Percentiles rank a stretch among this genome's conserved stretches.
These are phyloP conservation scores for Bauhinia variegata DNA, from an alignment of 306 rosid species.

Conservation along the genomic window DNA sequence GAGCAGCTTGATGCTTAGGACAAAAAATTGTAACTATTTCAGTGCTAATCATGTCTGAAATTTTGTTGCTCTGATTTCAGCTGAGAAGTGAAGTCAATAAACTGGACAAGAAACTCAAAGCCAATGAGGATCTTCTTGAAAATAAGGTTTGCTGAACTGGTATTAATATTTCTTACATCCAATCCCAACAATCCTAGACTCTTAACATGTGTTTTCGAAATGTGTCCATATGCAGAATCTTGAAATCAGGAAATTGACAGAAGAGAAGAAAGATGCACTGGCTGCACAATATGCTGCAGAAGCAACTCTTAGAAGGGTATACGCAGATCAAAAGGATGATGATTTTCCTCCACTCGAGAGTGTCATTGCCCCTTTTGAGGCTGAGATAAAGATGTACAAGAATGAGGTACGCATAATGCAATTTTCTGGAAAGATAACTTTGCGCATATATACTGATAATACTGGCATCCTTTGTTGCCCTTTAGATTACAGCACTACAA, in stretches of 20 bases:
- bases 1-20: slow-evolving; percentile 4
- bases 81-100: slow-evolving; percentile 57
- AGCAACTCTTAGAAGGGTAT: slow-evolving; percentile 77
- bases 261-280: slow-evolving; percentile 80
- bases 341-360: slow-evolving; percentile 68
- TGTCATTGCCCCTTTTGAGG: slow-evolving; percentile 82
- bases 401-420: slow-evolving; percentile 62
- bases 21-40: not conserved
- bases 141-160: slow-evolving; percentile 62
- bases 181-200: slow-evolving; percentile 10
- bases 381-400: slow-evolving; percentile 80
- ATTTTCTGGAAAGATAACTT: not conserved
- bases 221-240: slow-evolving; percentile 63
- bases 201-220: slow-evolving; percentile 29
- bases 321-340: slow-evolving; percentile 69
- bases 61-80: slow-evolving; percentile 46
- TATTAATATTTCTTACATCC: slow-evolving; percentile 20
- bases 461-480: slow-evolving; percentile 17
- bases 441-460: slow-evolving; percentile 10
- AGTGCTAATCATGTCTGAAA: slow-evolving; percentile 7
- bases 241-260: slow-evolving; percentile 70
- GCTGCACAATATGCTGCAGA: slow-evolving; percentile 93
- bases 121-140: slow-evolving; percentile 58
- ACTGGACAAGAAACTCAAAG: slow-evolving; percentile 58
- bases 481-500: slow-evolving; percentile 68